These are phyloP conservation scores for Metarhizium brunneum DNA, from an alignment of 2,329 filamentous ascomycete species.

Conservation along the genomic window DNA sequence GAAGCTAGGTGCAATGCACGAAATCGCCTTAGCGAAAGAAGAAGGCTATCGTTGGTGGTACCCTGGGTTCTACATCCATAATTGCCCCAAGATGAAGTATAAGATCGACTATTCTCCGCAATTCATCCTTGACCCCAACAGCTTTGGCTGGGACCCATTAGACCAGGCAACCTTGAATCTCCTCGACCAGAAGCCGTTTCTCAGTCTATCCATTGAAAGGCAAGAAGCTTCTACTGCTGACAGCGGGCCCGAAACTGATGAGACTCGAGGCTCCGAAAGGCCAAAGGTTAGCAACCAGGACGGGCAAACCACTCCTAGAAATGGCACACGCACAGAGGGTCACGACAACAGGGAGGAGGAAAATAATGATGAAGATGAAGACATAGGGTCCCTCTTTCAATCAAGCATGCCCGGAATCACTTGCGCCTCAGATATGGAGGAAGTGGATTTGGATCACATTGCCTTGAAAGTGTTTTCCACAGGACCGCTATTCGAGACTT, in stretches of 20 bases:
- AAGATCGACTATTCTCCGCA: conserved; percentile 73
- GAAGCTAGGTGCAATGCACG: conserved; percentile 65
- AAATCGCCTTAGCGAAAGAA: conserved; percentile 62
- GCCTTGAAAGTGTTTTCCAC: conserved; percentile 37
- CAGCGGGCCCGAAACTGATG: not conserved
- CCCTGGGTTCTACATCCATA: conserved; percentile 73
- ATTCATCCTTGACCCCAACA: conserved; percentile 61
- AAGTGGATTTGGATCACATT: conserved; percentile 50
- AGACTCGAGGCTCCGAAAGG: not conserved
- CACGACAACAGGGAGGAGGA: conserved; percentile 5
- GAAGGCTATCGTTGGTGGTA: conserved; percentile 69
- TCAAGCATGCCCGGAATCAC: conserved; percentile 60
- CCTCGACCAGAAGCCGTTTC: conserved; percentile 47
- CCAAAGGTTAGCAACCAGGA: not conserved
- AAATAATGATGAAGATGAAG: conserved; percentile 15
- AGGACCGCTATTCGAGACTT: conserved; percentile 29
- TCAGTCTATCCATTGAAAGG: conserved; percentile 34
- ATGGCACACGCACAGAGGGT: not conserved
- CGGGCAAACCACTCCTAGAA: not conserved
- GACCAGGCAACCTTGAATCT: conserved; percentile 39
- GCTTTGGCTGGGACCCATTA: conserved; percentile 51
- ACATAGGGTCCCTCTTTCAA: conserved; percentile 38
- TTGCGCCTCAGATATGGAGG: conserved; percentile 40
- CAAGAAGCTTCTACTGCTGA: conserved; percentile 4
- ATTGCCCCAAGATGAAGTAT: conserved; percentile 74